A percentile compares a stretch with the other conserved stretches of the same genome.
These are phyloP conservation scores for Ganoderma leucocontextum DNA, from an alignment of 1,284 basidiomycete genomes.

Conservation along the genomic window DNA sequence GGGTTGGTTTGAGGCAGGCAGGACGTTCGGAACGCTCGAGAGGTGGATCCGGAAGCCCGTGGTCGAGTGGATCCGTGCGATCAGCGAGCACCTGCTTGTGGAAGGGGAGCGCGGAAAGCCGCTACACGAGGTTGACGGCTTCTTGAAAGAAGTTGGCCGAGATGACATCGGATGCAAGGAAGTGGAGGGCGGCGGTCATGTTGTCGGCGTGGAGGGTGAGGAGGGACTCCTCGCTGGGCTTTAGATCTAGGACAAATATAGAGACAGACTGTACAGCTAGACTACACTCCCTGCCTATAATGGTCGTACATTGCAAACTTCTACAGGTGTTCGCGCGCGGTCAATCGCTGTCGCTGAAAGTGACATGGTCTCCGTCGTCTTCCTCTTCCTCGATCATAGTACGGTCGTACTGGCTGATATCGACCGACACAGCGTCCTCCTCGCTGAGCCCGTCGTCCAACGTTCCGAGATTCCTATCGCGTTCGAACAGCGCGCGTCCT, in stretches of 20 bases:
- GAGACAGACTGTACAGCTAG: slow-evolving; percentile 21
- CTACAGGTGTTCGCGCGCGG: slow-evolving; percentile 21
- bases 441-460: slow-evolving; percentile 81
- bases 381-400: slow-evolving; percentile 67
- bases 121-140: slow-evolving; percentile 61
- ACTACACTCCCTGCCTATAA: slow-evolving; percentile 26
- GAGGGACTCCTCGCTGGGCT: slow-evolving; percentile 53
- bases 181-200: slow-evolving; percentile 46
- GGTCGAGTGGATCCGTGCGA: slow-evolving; percentile 76
- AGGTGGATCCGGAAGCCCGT: slow-evolving; percentile 81
- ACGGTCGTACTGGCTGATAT: slow-evolving; percentile 88
- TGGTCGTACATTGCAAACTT: slow-evolving; percentile 28
- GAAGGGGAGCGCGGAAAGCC: slow-evolving; percentile 44
- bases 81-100: slow-evolving; percentile 59
- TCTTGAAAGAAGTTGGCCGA: slow-evolving; percentile 62
- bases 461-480: slow-evolving; percentile 72
- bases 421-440: slow-evolving; percentile 87
- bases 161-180: slow-evolving; percentile 59
- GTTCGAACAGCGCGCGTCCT: slow-evolving; percentile 93
- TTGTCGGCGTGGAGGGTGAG: slow-evolving; percentile 49
- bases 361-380: slow-evolving; percentile 65
- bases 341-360: slow-evolving; percentile 87
- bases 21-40: slow-evolving; percentile 52
- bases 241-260: slow-evolving; percentile 34
- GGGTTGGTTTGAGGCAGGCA: slow-evolving; percentile 87